A percentile compares a stretch with the other conserved stretches of the same genome.
These are phyloP conservation scores for Cardamine occulta DNA, from an alignment of 345 rosid species.

Conservation along the genomic window DNA sequence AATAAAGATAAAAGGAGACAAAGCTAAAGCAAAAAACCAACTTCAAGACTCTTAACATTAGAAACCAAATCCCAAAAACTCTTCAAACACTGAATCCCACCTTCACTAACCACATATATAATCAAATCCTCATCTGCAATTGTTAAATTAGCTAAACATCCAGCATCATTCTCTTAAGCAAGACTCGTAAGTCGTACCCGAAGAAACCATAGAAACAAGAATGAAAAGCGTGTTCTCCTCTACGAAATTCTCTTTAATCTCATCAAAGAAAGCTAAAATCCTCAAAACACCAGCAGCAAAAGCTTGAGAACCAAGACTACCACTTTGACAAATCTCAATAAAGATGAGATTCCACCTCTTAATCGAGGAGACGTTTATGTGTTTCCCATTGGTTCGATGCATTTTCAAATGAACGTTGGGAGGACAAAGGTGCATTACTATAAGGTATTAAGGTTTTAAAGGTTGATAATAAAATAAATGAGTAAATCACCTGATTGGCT, in stretches of 20 bases:
- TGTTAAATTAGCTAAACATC: conserved; percentile 75
- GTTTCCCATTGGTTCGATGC: no score
- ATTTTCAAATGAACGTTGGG: no score
- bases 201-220: conserved; percentile 60
- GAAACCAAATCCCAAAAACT: conserved; percentile 78
- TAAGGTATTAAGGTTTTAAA: neutral
- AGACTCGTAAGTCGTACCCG: conserved; percentile 71
- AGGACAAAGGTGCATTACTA: no score
- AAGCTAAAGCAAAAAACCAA: conserved; percentile 65
- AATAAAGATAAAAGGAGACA: no score
- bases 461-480: neutral
- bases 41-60: conserved; percentile 58
- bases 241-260: conserved; percentile 67
- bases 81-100: conserved; percentile 69
- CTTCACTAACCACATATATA: conserved; percentile 65
- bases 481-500: neutral
- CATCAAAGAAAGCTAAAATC: conserved; percentile 61
- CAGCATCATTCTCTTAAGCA: conserved; percentile 78
- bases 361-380: no score
- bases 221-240: conserved; percentile 72
- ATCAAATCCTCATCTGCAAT: conserved; percentile 60
- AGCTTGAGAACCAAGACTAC: conserved; percentile 84
- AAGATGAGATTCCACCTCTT: conserved; percentile 85
- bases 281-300: conserved; percentile 84
- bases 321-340: conserved; percentile 79